Evolutionary conservation across 345 rosid genomes (phyloP).

Genomic region (Salix suchowensis): DNA sequence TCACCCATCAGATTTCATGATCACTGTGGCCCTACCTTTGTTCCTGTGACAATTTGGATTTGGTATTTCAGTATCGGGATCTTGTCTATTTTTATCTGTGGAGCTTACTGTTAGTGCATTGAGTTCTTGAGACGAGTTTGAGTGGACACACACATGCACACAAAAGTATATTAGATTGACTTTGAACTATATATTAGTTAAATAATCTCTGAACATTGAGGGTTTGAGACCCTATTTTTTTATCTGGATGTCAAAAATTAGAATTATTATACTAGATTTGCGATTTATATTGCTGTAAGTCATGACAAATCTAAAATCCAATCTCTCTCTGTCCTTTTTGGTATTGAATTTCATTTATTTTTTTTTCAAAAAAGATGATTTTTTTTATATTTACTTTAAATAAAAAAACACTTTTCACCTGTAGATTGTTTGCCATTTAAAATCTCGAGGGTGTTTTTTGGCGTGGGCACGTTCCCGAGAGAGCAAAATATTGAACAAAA

Average conservation of each 20-base stretch:
- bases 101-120: not conserved
- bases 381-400: too few relatives aligned
- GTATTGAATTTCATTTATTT: too few relatives aligned
- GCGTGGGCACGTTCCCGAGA: not conserved
- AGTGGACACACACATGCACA: not conserved
- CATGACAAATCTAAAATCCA: too few relatives aligned
- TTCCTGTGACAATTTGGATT: not conserved
- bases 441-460: not conserved
- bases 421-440: too few relatives aligned
- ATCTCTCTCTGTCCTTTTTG: too few relatives aligned
- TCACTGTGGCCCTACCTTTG: slow-evolving; percentile 7
- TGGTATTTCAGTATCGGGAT: not conserved
- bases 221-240: not conserved
- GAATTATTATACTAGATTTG: not conserved
- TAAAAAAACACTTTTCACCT: too few relatives aligned
- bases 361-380: too few relatives aligned
- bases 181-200: not conserved
- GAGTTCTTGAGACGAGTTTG: not conserved
- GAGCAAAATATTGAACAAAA: not conserved
- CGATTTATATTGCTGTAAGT: not conserved
- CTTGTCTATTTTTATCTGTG: not conserved
- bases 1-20: not conserved
- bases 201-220: not conserved
- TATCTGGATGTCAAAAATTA: not conserved
- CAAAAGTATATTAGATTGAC: not conserved